Percentiles rank a stretch among this genome's conserved stretches.
phyloP scores from a whole-genome alignment of 2,329 filamentous ascomycete species.

The Ilyonectria robusta region DNA sequence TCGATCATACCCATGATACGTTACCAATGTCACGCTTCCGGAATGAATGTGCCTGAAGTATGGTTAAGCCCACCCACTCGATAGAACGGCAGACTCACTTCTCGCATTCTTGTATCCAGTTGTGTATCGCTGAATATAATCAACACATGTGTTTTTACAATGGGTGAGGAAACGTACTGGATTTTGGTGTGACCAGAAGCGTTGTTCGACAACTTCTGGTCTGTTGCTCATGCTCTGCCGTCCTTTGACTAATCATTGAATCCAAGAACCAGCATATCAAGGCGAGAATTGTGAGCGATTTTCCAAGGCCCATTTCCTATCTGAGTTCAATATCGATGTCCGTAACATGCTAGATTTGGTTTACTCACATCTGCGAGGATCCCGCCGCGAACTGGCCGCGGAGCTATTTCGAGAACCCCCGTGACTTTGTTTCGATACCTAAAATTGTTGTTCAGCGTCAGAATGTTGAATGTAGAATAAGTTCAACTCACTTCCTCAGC shows the following conservation, averaged over 20 bases:
- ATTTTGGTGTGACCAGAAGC: background rate
- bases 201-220: no score
- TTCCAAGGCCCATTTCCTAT: conserved; percentile 55
- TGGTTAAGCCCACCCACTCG: background rate
- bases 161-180: conserved; percentile 8
- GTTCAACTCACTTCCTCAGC: no score
- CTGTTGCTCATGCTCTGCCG: no score
- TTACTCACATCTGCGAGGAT: conserved; percentile 14
- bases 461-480: no score
- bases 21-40: background rate
- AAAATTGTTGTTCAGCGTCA: background rate
- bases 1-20: conserved; percentile 20
- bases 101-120: background rate
- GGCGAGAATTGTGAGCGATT: conserved; percentile 50
- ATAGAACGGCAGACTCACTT: background rate
- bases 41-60: background rate
- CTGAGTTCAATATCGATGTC: background rate
- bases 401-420: background rate
- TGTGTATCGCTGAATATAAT: background rate
- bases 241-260: conserved; percentile 17
- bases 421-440: background rate
- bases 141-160: no score
- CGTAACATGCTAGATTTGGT: no score
- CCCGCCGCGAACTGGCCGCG: background rate
- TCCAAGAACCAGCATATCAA: conserved; percentile 47